Evolutionary conservation across 2,329 filamentous ascomycete species (phyloP).

Genomic region (Pseudogymnoascus pannorum): DNA sequence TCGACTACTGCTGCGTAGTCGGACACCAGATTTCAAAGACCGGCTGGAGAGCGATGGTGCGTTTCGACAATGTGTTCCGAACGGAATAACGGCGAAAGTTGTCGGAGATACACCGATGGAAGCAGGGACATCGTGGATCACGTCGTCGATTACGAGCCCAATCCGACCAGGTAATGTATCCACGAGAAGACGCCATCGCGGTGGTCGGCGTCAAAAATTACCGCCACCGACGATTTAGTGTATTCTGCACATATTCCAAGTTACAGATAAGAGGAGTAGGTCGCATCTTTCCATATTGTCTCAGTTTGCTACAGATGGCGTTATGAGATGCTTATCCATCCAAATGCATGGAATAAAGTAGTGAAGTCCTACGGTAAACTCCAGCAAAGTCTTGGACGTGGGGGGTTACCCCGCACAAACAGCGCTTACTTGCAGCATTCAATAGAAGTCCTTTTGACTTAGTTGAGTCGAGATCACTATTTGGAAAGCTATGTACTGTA

Average conservation of each 20-base stretch:
- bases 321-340: slow-evolving; percentile 3
- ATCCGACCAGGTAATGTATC: neutral
- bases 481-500: neutral
- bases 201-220: neutral
- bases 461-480: neutral
- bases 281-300: slow-evolving; percentile 7
- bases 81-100: slow-evolving; percentile 6
- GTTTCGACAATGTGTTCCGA: neutral
- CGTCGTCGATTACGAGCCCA: slow-evolving; percentile 1
- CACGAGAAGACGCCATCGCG: neutral
- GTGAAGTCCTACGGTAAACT: neutral
- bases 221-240: neutral
- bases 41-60: neutral
- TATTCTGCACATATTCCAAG: neutral
- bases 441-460: neutral
- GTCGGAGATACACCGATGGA: neutral
- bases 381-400: neutral
- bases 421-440: neutral
- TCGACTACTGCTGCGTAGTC: neutral
- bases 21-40: neutral
- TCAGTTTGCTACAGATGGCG: slow-evolving; percentile 6
- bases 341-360: neutral
- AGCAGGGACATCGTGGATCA: neutral
- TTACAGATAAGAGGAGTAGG: slow-evolving; percentile 5
- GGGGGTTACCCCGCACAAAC: neutral